Conservation (phyloP, 2,329 filamentous ascomycete species). For the Ophiostoma angusticollis region DNA sequence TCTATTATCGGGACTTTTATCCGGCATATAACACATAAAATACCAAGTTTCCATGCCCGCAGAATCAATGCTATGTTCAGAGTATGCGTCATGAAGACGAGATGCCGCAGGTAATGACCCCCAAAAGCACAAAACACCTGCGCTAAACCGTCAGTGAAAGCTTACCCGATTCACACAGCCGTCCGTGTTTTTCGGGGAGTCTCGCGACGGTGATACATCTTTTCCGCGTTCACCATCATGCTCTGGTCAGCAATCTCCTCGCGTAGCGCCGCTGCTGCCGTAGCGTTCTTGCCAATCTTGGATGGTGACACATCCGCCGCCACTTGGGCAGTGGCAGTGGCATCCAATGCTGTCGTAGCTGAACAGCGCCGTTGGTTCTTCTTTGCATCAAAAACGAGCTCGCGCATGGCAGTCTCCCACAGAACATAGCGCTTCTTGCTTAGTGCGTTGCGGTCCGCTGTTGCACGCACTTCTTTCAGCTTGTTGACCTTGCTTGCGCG, state of each 20-base stretch:
- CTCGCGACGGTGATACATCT: slow-evolving; percentile 39
- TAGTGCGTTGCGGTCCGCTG: slow-evolving; percentile 38
- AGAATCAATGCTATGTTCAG: slow-evolving; percentile 8
- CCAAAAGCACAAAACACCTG: not conserved
- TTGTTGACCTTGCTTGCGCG: slow-evolving; percentile 51
- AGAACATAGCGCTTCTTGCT: slow-evolving; percentile 43
- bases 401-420: slow-evolving; percentile 50
- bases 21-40: too few relatives aligned
- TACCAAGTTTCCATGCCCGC: not conserved
- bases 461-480: slow-evolving; percentile 48
- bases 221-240: slow-evolving; percentile 50
- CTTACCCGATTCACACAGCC: not conserved
- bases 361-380: not conserved
- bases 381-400: slow-evolving; percentile 27
- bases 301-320: slow-evolving; percentile 3
- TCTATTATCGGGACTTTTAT: not conserved
- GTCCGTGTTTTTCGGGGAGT: slow-evolving; percentile 32
- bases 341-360: not conserved
- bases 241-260: slow-evolving; percentile 47
- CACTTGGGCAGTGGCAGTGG: not conserved
- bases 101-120: not conserved
- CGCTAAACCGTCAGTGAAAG: not conserved
- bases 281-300: slow-evolving; percentile 14
- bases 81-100: not conserved
- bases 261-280: slow-evolving; percentile 19